Base-by-base conservation (phyloP, 306 rosid species). In the Prunus armeniaca region DNA sequence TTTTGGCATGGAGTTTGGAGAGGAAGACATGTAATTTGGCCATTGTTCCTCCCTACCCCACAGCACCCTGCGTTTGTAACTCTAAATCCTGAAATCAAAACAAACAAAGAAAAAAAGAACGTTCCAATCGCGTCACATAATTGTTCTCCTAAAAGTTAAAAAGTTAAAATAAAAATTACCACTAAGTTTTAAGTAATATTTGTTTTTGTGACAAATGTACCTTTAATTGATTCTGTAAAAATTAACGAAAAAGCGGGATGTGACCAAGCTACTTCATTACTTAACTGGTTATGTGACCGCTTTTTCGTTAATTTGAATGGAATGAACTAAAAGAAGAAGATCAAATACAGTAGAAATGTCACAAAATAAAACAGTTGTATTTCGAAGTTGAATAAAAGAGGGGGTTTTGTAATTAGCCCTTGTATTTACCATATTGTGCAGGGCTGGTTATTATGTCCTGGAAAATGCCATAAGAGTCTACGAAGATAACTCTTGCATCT, bases 41-140 rank as follows among this genome's bases (percentile, higher is more conserved):
- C 99, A 74, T 89, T 95, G 91, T 90, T 95, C 84, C 97, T 90
- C 52, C 99, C 99, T 13, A 95, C 89, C 11, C 99, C 99, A 51
- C 97, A 95, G 50, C 99, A 95, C 30, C 97, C 98, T 6, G 88
- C 84, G 73, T 94, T 89, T 52, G 80, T 80, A 4, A 82, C 89
- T 24, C 74, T 87, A 41, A 94, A 89, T 5, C 98, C 98, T 93
- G 91, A 41, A 75, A 32, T 56, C 15, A 75, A 41, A 14, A 57
- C 18, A 24, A 47, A 64, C 41, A 47, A 47, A 2, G 3, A 22
- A 12, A 24, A 14, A 24, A 12, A 34, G 17, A 17, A 6, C 3
- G 70, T 57, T 24, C 30, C 54, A 65, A 34, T 6, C 25, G 8
- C 43, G 12, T 56, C 41, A 57, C 12, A 72, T 3, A 30, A 13